Base-by-base conservation (phyloP, 768 basidiomycete species). In the Tulasnella sp. region DNA sequence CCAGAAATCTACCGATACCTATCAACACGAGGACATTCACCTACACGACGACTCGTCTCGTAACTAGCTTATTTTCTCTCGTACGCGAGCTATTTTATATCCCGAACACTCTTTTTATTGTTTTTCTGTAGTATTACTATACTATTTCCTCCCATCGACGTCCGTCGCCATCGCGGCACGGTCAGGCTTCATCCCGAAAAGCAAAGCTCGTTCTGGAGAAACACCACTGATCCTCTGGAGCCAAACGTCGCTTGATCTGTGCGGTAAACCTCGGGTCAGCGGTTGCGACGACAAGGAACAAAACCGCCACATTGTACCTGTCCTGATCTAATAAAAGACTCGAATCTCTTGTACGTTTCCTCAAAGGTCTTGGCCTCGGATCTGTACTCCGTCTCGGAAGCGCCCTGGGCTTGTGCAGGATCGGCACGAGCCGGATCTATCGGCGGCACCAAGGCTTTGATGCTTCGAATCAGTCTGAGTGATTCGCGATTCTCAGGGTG, bases 91-190 rank as follows among this genome's bases (percentile, higher is more conserved):
- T 44, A 44, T 44, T 57, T 57, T 57, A 57, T 35, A 71, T 71
- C 7, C n/a, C 70, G 7, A n/a, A 71, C 42, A 9, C 70, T 73
- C n/a, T 23, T 48, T 91, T n/a, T 48, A 32, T 71, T 26, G 0
- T 44, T 39, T 18, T 3, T n/a, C 37, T 13, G 29, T 26, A 10
- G 20, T 73, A 37, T 40, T 42, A 35, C 51, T 51, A 51, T 51
- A 40, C 1, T n/a, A 29, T 73, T 0, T 42, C 20, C 37, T 11
- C 16, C 37, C 23, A 6, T n/a, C 23, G 6, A n/a, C 23, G 23
- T 7, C 2, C 5, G 2, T 51, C 51, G n/a, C 11, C 16, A 15
- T 44, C 44, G 13, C 1, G 44, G 23, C 0, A 7, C 51, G 23
- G 51, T n/a, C 35, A 35, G 35, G 35, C 35, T 35, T 15, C 35